A percentile compares a stretch with the other conserved stretches of the same genome.
phyloP scores from a whole-genome alignment of 495 filamentous ascomycete species.

The Friedmanniomyces endolithicus region DNA sequence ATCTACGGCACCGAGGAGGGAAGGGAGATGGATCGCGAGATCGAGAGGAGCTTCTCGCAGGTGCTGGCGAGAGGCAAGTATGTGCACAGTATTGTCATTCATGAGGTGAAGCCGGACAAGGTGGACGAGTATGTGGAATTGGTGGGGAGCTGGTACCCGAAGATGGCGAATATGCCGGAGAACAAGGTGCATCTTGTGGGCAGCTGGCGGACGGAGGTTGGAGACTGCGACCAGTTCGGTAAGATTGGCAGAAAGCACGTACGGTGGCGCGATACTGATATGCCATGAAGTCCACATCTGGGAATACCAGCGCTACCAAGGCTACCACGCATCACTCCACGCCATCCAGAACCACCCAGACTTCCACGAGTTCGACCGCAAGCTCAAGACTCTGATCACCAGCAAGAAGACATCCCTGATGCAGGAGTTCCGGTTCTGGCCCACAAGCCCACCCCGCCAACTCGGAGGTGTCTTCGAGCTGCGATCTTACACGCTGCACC shows the following conservation, averaged over 20 bases:
- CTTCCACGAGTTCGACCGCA: slow-evolving; percentile 66
- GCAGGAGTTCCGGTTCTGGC: slow-evolving; percentile 99
- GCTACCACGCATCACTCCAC: slow-evolving; percentile 86
- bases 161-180: slow-evolving; percentile 63
- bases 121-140: slow-evolving; percentile 89
- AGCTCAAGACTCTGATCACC: slow-evolving; percentile 68
- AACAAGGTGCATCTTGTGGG: slow-evolving; percentile 93
- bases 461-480: slow-evolving; percentile 93
- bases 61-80: slow-evolving; percentile 94
- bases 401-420: slow-evolving; percentile 82
- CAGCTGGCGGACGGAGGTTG: slow-evolving; percentile 97
- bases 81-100: slow-evolving; percentile 94
- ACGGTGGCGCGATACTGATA: background rate
- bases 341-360: slow-evolving; percentile 67
- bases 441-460: slow-evolving; percentile 76
- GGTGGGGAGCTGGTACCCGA: slow-evolving; percentile 86
- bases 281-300: slow-evolving; percentile 74
- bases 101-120: slow-evolving; percentile 88
- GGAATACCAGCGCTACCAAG: slow-evolving; percentile 96
- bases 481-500: slow-evolving; percentile 90
- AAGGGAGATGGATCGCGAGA: slow-evolving; percentile 79
- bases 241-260: slow-evolving; percentile 20
- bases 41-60: slow-evolving; percentile 87
- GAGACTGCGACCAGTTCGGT: slow-evolving; percentile 97
- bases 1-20: slow-evolving; percentile 97